Evolutionary conservation across 78 protist species (phyloP), one percentile per base, ranked within the genome.

Genomic region (Goniomonas avonlea): DNA sequence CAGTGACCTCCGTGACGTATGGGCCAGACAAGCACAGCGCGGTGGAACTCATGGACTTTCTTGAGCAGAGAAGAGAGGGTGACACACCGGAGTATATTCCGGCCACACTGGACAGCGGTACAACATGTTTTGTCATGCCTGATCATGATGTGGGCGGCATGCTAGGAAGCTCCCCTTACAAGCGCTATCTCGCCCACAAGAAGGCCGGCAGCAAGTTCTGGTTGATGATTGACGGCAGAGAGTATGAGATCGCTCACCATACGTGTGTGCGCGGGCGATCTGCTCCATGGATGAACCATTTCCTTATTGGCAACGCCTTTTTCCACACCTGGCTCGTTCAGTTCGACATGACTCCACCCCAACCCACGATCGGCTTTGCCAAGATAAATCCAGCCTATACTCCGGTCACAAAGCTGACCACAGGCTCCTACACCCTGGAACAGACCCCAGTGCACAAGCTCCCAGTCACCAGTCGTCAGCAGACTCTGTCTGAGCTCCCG

Each of bases 201-300:
- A 11, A 7, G 3, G 38, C 75, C 20, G n/a, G n/a, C n/a, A n/a
- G n/a, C n/a, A n/a, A n/a, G n/a, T 68, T 68, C 56, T 68, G 15
- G n/a, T 5, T 68, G 35, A 11, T 29, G 48, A 38, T 68, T 8
- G 75, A 53, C 20, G 75, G 75, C 27, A 48, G 56, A 0, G 17
- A 23, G 4, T 41, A 27, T 9, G 56, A 68, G 56, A 35, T 68
- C 41, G 43, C 75, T 3, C 38, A 68, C 75, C 75, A 68, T 31
- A 68, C 75, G 20, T 68, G 75, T 35, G 75, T 68, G 75, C 75
- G 43, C 59, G 59, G 59, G 48, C n/a, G n/a, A n/a, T 68, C 75
- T 15, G 59, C 75, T 37, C 5, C 48, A 20, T 48, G 75, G n/a
- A 68, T 68, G 75, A 25, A 43, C 27, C 59, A 53, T 1, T 53